Base-by-base conservation (phyloP, 345 rosid species). In the Gossypium raimondii region DNA sequence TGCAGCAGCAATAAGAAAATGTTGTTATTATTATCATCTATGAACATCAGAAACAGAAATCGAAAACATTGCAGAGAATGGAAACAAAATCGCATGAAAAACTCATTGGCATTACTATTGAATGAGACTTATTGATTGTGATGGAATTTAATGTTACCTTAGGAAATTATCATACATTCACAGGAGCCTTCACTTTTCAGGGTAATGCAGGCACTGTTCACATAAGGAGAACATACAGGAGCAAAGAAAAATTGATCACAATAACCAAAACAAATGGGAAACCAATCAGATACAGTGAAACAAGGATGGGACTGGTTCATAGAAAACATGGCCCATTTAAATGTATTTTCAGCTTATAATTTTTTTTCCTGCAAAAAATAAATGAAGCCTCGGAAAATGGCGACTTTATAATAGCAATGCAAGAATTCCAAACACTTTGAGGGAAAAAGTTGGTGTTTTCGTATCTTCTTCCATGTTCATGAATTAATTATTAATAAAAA, bases 1-100 rank as follows among this genome's bases (percentile, higher is more conserved):
- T 87, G 90, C 84, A 83, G 60, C 11, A 52, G 63, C 69, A 81
- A 70, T 70, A 17, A 27, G 44, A 51, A 52, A 18, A 6, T 7
- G 4, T 52, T 10, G 9, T 34, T 10, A 70, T 34, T 3, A 27
- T 16, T 34, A 51, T 29, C 3, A n/a, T 10, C 61, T 5, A 70
- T 29, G 16, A 75, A 78, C 29, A 68, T 78, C 70, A 2, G 14
- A n/a, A 44, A 56, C 50, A 9, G 70, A 62, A 47, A 61, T 17
- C 24, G 16, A 27, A 60, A 48, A 43, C 59, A 74, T 74, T 29
- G 59, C 60, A 62, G 14, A 11, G 47, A 25, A 22, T 1, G 13
- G 9, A 24, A 61, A 25, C 18, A 47, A 50, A 25, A 51, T 22
- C n/a, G 16, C 29, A 61, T 51, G 60, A 69, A 69, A 69, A 69